Conservation (phyloP, 306 rosid genomes). For the Gastrolobium villosum region DNA sequence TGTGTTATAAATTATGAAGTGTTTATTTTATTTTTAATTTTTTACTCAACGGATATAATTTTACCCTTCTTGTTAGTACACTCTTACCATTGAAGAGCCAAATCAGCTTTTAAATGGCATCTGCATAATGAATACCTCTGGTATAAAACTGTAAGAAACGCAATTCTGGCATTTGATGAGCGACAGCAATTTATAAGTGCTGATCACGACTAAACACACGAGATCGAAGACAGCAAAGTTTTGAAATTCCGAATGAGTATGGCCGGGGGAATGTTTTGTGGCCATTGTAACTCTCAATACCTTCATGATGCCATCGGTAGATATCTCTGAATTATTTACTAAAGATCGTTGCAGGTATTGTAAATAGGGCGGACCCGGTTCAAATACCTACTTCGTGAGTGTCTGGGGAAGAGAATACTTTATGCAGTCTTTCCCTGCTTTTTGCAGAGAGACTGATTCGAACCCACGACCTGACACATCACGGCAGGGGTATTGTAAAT, state of each 20-base stretch:
- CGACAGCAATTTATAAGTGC: slow-evolving; percentile 21
- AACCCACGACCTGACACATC: no score
- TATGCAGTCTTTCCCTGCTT: no score
- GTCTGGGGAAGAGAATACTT: no score
- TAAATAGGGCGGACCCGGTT: no score
- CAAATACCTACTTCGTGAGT: no score
- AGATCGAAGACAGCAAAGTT: slow-evolving; percentile 19
- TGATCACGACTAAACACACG: slow-evolving; percentile 36
- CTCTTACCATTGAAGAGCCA: no score
- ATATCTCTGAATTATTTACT: background rate
- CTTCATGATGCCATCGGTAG: slow-evolving; percentile 14
- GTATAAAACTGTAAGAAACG: slow-evolving; percentile 9
- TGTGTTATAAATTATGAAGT: no score
- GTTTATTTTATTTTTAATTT: no score
- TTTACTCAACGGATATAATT: no score
- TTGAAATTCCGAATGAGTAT: slow-evolving; percentile 20
- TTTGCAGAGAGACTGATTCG: no score
- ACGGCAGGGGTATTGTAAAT: background rate
- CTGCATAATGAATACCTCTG: slow-evolving; percentile 25
- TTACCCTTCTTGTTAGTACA: no score
- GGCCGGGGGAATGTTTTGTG: background rate
- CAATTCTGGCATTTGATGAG: slow-evolving; percentile 34
- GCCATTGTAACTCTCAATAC: slow-evolving; percentile 4
- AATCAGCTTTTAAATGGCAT: slow-evolving; percentile 32
- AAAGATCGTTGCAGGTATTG: slow-evolving; percentile 16